Evolutionary conservation across 768 basidiomycete genomes (phyloP).

Genomic region (Lactarius pseudohatsudake): DNA sequence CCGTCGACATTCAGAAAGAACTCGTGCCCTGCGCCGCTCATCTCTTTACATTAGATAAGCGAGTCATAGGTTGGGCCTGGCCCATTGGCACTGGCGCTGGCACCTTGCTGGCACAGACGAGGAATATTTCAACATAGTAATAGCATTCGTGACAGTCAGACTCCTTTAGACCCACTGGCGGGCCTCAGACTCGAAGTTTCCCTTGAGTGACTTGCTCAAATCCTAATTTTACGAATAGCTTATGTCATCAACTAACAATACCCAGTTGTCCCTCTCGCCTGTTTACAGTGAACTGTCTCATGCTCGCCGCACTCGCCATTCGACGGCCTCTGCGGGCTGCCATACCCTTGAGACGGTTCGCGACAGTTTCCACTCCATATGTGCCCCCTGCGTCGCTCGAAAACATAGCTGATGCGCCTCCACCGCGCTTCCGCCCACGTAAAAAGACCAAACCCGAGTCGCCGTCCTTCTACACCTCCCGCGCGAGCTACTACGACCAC

Average conservation of each 20-base stretch:
- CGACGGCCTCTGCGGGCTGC: conserved; percentile 11
- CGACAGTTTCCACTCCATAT: conserved; percentile 32
- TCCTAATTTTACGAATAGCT: no score
- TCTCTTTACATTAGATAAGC: conserved; percentile 24
- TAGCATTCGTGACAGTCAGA: no score
- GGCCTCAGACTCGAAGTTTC: no score
- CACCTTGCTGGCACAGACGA: no score
- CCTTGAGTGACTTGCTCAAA: no score
- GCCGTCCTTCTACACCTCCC: conserved; percentile 83
- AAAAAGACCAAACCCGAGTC: conserved; percentile 51
- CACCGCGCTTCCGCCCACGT: conserved; percentile 10
- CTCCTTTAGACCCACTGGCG: no score
- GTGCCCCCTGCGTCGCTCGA: conserved; percentile 36
- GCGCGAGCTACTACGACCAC: conserved; percentile 71
- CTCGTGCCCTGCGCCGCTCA: not conserved
- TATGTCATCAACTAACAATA: no score
- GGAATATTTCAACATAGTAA: no score
- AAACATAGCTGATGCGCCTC: conserved; percentile 22
- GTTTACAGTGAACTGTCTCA: not conserved
- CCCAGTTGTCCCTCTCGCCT: not conserved
- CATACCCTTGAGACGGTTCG: conserved; percentile 20
- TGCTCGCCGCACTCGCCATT: conserved; percentile 11
- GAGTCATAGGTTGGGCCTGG: no score
- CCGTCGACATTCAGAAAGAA: conserved; percentile 30
- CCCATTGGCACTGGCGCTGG: no score